Conservation (phyloP, 345 rosid genomes). For the Acer negundo region DNA sequence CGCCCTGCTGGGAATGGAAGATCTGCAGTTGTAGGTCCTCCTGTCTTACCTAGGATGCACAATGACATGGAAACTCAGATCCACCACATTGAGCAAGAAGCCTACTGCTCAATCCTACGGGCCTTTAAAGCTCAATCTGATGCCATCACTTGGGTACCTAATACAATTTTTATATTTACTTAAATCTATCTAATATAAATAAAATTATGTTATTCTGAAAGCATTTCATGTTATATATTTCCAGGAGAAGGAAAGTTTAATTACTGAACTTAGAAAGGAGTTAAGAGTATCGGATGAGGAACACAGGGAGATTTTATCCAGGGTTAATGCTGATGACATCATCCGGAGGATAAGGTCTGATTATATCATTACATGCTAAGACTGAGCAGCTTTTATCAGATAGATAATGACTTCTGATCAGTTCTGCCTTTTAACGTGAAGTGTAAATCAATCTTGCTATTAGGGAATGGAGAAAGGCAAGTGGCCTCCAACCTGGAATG, state of each 20-base stretch:
- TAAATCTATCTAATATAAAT: neutral
- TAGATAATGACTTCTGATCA: slow-evolving; percentile 21
- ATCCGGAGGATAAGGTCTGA: slow-evolving; percentile 81
- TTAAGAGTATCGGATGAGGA: slow-evolving; percentile 96
- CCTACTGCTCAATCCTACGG: slow-evolving; percentile 81
- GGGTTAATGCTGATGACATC: slow-evolving; percentile 87
- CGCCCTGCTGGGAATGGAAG: slow-evolving; percentile 85
- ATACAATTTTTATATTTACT: neutral
- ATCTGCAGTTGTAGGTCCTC: slow-evolving; percentile 59
- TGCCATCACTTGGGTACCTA: slow-evolving; percentile 92
- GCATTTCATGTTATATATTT: slow-evolving; percentile 17
- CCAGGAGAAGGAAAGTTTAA: slow-evolving; percentile 94
- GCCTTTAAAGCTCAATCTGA: slow-evolving; percentile 99
- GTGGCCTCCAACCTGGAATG: slow-evolving; percentile 64
- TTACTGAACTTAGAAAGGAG: slow-evolving; percentile 95
- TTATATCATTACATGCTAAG: slow-evolving; percentile 22
- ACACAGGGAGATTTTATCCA: slow-evolving; percentile 80
- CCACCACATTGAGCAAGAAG: slow-evolving; percentile 90
- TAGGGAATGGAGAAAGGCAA: slow-evolving; percentile 94
- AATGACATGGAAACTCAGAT: slow-evolving; percentile 91
- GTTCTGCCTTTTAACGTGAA: slow-evolving; percentile 27
- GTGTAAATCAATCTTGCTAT: slow-evolving; percentile 27
- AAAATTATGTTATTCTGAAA: slow-evolving; percentile 7
- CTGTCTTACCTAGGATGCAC: slow-evolving; percentile 65
- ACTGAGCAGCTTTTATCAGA: slow-evolving; percentile 17